Conservation (phyloP, 306 rosid species). For the Erythrophleum fordii region DNA sequence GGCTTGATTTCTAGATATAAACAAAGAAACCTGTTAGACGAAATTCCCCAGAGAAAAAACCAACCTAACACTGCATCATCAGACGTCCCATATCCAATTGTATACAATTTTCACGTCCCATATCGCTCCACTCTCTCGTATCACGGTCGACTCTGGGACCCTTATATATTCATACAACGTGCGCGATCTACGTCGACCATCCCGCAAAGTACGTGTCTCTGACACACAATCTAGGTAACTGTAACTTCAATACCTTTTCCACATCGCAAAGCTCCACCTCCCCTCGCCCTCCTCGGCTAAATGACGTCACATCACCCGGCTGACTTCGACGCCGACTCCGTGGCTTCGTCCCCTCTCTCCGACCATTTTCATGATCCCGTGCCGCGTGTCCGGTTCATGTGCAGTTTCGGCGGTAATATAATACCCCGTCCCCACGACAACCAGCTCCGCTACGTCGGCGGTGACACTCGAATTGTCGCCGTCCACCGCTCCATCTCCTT, state of each 20-base stretch:
- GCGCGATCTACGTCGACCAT: conserved; percentile 9
- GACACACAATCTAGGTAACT: neutral
- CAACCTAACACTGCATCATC: too few relatives aligned
- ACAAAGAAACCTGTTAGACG: too few relatives aligned
- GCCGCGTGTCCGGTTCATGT: conserved; percentile 84
- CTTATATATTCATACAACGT: conserved; percentile 21
- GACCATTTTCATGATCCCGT: conserved; percentile 53
- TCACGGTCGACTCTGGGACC: neutral
- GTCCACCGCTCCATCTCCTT: conserved; percentile 70
- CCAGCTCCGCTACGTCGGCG: conserved; percentile 96
- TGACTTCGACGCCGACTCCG: conserved; percentile 75
- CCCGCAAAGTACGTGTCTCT: conserved; percentile 25
- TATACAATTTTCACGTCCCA: neutral
- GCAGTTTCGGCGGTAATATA: conserved; percentile 97
- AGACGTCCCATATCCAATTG: too few relatives aligned
- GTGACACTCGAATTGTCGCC: conserved; percentile 90
- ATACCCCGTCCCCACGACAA: conserved; percentile 89
- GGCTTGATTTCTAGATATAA: too few relatives aligned
- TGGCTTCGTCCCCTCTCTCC: conserved; percentile 79
- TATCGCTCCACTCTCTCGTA: neutral
- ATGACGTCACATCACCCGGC: conserved; percentile 64
- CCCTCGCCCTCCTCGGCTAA: neutral
- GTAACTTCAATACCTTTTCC: neutral
- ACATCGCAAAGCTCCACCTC: neutral
- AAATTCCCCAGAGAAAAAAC: too few relatives aligned